A percentile compares a stretch with the other conserved stretches of the same genome.
Conservation (phyloP, 2,329 filamentous ascomycete species). For the Cladophialophora immunda region DNA sequence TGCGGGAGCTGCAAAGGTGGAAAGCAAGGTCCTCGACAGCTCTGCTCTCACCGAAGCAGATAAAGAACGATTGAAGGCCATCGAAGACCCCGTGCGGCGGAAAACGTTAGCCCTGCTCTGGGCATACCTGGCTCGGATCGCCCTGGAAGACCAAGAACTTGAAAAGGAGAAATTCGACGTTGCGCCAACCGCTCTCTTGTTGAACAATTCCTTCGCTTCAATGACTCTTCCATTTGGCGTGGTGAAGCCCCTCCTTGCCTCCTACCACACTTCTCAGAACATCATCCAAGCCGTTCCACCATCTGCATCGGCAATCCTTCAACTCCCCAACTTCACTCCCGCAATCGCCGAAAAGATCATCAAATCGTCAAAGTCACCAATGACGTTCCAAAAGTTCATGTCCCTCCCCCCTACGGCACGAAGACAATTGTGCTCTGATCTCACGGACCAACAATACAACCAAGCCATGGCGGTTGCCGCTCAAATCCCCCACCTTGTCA, state of each 20-base stretch:
- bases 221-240: slow-evolving; percentile 89
- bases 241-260: slow-evolving; percentile 80
- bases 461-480: slow-evolving; percentile 78
- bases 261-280: slow-evolving; percentile 83
- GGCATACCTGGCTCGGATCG: slow-evolving; percentile 91
- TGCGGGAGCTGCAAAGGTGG: slow-evolving; percentile 80
- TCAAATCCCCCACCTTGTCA: slow-evolving; percentile 82
- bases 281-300: slow-evolving; percentile 90
- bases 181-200: slow-evolving; percentile 81
- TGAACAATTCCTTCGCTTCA: slow-evolving; percentile 86
- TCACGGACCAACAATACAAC: slow-evolving; percentile 79
- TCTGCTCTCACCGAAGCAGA: slow-evolving; percentile 76
- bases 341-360: slow-evolving; percentile 57
- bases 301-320: slow-evolving; percentile 83
- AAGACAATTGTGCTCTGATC: slow-evolving; percentile 69
- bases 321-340: slow-evolving; percentile 86
- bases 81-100: slow-evolving; percentile 81
- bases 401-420: slow-evolving; percentile 78
- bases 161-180: slow-evolving; percentile 85
- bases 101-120: slow-evolving; percentile 91
- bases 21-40: slow-evolving; percentile 77
- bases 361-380: slow-evolving; percentile 72
- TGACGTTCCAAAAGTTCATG: slow-evolving; percentile 90
- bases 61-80: slow-evolving; percentile 75
- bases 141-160: slow-evolving; percentile 79